Evolutionary conservation across 2,329 filamentous ascomycete species (phyloP), one percentile per base, ranked within the genome.

Genomic region (Trichoderma lentiforme): DNA sequence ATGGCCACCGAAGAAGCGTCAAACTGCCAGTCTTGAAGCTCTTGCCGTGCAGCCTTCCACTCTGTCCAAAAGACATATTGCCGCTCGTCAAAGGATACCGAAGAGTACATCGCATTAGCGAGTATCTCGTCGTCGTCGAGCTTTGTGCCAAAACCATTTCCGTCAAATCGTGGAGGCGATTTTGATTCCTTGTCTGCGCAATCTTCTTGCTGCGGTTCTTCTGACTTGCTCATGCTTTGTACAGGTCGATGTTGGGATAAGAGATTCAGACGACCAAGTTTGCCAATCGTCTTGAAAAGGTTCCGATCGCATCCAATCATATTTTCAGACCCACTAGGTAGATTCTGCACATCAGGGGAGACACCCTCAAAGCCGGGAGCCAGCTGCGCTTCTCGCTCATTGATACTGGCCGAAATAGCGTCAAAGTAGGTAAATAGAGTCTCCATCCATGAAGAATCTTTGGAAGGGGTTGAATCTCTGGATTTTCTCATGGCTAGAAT

Each of bases 341-440:
- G 80, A 4, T 88, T 79, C 56, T 84, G 84, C 18, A 84, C 81
- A 53, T 87, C 86, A 1, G 84, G 78, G 61, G 82, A 78, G 18
- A 84, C 79, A 11, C 83, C 93, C 75, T 92, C 88, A 77, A 93
- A 90, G 32, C 89, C 85, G 14, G 89, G 88, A 74, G 90, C 86
- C 21, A 97, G 88, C 80, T 97, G 93, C 34, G 93, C 90, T 81
- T 98, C 95, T 66, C 95, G 90, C 81, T 97, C 93, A 76, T 98
- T 98, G 79, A 97, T 93, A 67, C 92, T 95, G 51, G 93, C 93
- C 0, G 94, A 94, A 83, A 98, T 93, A 70, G 95, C 93, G 80
- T 98, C 95, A 79, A 97, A 97, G 86, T 95, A 97, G 39, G 93
- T 96, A 78, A 98, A 98, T 76, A 97, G 90, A 56, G 93, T 91